Evolutionary conservation across 2,329 filamentous ascomycete genomes (phyloP).

Genomic region (Pseudocercospora ulei): DNA sequence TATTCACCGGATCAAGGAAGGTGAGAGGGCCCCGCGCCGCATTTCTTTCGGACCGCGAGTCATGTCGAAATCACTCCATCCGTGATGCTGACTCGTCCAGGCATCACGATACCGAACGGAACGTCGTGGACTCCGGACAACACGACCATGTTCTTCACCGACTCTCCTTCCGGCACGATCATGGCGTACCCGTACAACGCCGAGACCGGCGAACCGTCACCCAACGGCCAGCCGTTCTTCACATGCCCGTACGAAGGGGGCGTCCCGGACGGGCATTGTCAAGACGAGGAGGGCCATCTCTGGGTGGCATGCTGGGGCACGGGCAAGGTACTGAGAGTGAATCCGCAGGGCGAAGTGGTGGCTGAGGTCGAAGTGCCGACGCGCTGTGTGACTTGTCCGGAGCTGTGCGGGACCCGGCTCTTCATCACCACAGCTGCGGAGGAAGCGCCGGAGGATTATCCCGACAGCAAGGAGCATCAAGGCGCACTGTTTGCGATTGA

Average conservation of each 20-base stretch:
- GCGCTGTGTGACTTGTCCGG: constrained; percentile 67
- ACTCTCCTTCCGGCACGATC: constrained; percentile 62
- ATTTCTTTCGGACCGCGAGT: too few species aligned
- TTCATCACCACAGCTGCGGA: constrained; percentile 73
- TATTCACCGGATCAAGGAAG: constrained; percentile 51
- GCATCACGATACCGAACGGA: constrained; percentile 71
- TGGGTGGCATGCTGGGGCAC: constrained; percentile 85
- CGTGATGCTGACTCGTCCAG: neutral
- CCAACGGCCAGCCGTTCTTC: constrained; percentile 64
- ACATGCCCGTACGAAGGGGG: constrained; percentile 53
- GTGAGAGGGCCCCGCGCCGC: too few species aligned
- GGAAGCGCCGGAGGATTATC: constrained; percentile 53
- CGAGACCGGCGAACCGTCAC: constrained; percentile 53
- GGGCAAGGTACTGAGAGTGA: constrained; percentile 63
- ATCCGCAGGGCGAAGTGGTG: constrained; percentile 57
- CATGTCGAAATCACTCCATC: too few species aligned
- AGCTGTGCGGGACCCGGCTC: constrained; percentile 64
- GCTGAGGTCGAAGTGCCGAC: constrained; percentile 70
- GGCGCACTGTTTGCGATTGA: constrained; percentile 68
- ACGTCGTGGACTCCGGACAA: constrained; percentile 68
- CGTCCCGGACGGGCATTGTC: constrained; percentile 71
- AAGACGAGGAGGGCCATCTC: constrained; percentile 74
- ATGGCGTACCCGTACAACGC: constrained; percentile 64
- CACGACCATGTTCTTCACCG: constrained; percentile 71
- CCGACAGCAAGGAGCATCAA: constrained; percentile 53